These are phyloP conservation scores for Parachaetomium inaequale DNA, from an alignment of 495 filamentous ascomycete species.

Conservation along the genomic window DNA sequence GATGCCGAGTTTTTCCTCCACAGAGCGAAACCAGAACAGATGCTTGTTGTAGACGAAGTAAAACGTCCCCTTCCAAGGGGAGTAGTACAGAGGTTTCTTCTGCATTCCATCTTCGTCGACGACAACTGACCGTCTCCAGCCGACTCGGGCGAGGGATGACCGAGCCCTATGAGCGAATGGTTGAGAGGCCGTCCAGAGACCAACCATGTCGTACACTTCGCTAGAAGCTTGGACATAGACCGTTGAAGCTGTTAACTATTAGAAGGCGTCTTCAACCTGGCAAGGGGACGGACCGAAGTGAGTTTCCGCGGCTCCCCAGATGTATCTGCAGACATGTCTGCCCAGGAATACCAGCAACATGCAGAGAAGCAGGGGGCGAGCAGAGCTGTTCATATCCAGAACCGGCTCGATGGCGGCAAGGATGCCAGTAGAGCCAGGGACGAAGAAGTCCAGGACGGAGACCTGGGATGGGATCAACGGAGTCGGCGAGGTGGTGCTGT, in stretches of 20 bases:
- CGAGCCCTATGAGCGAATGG: constrained; percentile 26
- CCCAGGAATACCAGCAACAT: constrained; percentile 29
- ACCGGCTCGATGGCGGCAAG: constrained; percentile 24
- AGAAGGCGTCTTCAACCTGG: constrained; percentile 19
- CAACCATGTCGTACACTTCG: constrained; percentile 33
- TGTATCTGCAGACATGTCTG: constrained; percentile 25
- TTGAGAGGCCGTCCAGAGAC: constrained; percentile 26
- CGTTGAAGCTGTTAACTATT: constrained; percentile 29
- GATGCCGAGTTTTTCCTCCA: constrained; percentile 18
- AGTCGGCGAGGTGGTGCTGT: background rate
- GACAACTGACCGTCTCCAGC: constrained; percentile 15
- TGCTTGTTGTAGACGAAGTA: constrained; percentile 30
- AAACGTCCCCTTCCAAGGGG: constrained; percentile 31
- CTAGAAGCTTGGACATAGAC: constrained; percentile 31
- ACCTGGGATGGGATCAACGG: background rate
- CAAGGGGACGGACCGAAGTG: constrained; percentile 34
- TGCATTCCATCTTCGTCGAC: background rate
- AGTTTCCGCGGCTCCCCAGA: constrained; percentile 26
- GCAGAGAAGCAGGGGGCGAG: constrained; percentile 25
- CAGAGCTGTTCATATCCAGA: constrained; percentile 25
- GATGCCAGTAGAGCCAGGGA: constrained; percentile 9
- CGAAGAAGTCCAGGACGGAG: constrained; percentile 4
- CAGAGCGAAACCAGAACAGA: constrained; percentile 28
- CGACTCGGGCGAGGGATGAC: constrained; percentile 26
- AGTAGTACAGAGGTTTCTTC: constrained; percentile 35